phyloP scores from a whole-genome alignment of 1,284 basidiomycete species.

The Blastosporella zonata region DNA sequence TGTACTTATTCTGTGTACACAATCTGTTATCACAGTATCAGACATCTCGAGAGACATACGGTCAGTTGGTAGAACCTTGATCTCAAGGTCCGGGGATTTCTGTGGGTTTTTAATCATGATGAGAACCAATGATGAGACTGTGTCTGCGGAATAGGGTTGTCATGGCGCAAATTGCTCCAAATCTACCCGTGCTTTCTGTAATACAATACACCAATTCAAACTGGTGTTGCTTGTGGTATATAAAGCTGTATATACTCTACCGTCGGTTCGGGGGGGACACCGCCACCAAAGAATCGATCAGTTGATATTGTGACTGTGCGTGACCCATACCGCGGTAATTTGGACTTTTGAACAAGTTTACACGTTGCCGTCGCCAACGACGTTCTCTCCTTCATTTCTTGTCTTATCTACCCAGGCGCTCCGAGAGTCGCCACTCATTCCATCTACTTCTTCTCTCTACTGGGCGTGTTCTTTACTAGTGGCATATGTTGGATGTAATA shows the following conservation, averaged over 20 bases:
- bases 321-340: constrained; percentile 11
- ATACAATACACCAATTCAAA: too few species aligned
- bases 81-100: neutral
- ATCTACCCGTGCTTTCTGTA: too few species aligned
- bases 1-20: neutral
- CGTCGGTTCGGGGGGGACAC: constrained; percentile 2
- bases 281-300: constrained; percentile 14
- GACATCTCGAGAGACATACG: neutral
- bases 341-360: constrained; percentile 10
- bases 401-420: constrained; percentile 22
- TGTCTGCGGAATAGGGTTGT: neutral
- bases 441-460: constrained; percentile 9
- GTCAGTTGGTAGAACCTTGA: neutral
- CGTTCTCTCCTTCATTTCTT: constrained; percentile 17
- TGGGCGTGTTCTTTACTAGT: constrained; percentile 13
- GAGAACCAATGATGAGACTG: neutral
- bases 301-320: constrained; percentile 4
- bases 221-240: too few species aligned
- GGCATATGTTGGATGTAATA: constrained; percentile 30
- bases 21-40: constrained; percentile 3
- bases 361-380: constrained; percentile 17
- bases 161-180: neutral
- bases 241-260: too few species aligned
- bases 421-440: constrained; percentile 23
- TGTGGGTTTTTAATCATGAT: too few species aligned